A percentile compares a stretch with the other conserved stretches of the same genome.
Evolutionary conservation across 306 rosid species (phyloP).

Genomic region (Herpetospermum pedunculosum): DNA sequence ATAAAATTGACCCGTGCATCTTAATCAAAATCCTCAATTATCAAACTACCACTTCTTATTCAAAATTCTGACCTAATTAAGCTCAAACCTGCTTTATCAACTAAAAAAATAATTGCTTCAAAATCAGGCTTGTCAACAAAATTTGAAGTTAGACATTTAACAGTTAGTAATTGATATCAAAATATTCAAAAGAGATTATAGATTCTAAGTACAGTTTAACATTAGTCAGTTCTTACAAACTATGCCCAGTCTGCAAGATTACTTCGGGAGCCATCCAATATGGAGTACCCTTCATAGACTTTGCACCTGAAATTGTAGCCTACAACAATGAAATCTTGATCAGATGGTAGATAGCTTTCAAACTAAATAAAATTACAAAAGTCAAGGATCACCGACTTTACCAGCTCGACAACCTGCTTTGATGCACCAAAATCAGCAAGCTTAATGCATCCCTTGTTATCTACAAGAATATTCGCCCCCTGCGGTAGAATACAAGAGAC

Average conservation of each 20-base stretch:
- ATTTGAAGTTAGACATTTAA: background rate
- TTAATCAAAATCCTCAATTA: background rate
- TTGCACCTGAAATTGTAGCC: conserved; percentile 98
- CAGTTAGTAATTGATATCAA: background rate
- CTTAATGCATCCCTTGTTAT: conserved; percentile 94
- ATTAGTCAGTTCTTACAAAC: conserved; percentile 64
- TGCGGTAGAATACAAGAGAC: conserved; percentile 24
- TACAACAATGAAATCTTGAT: conserved; percentile 23
- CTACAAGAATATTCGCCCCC: conserved; percentile 99
- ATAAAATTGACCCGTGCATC: background rate
- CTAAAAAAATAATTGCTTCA: background rate
- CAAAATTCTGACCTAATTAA: background rate
- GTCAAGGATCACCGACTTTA: conserved; percentile 18
- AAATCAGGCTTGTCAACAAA: background rate
- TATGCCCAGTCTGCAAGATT: conserved; percentile 97
- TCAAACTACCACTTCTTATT: background rate
- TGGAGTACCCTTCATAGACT: conserved; percentile 99
- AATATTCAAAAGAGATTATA: background rate
- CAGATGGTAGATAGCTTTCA: conserved; percentile 6
- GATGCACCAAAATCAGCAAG: conserved; percentile 99
- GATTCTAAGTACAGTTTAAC: background rate
- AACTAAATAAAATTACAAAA: background rate
- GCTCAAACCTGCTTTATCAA: background rate
- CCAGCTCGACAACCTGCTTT: conserved; percentile 98
- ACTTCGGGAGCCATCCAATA: conserved; percentile 99